Base-by-base conservation (phyloP, 768 basidiomycete genomes). In the Pleurotus platypus region DNA sequence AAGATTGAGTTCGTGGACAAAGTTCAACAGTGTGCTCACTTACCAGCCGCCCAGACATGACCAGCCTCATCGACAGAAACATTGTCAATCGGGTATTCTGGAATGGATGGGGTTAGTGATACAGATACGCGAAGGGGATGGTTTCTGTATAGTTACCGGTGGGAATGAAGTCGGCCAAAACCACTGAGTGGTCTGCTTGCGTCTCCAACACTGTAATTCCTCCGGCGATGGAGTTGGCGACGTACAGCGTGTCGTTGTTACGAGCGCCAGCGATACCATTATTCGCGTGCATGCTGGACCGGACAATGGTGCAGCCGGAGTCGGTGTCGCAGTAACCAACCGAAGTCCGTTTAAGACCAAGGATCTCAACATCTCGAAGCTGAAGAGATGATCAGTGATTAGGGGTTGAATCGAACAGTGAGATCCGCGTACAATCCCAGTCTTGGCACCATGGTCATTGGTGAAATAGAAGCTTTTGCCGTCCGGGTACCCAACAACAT, bases 391-490 rank as follows among this genome's bases (percentile, higher is more conserved):
- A 22, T 12, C 50, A 16, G 18, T 30, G 39, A 55, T 27, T 5
- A 26, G 6, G 58, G 18, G 39, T 5, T 1, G 16, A 16, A 38
- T 43, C 22, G 22, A 7, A 9, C 9, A 9, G 22, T 45, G 7
- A 16, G 39, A 35, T 46, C 43, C 27, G 68, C 84, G 49, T 64
- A 88, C 87, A 51, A 74, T 60, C 49, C 84, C 79, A 16, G 75
- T 68, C 71, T 87, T 89, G 40, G 64, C 64, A 16, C 74, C 72
- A 59, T 84, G 76, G 58, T 89, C 86, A 62, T 91, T 92, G 27
- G 88, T 87, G 64, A 90, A 81, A 66, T 82, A 83, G 57, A 90
- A 83, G 39, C 79, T 81, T 58, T 78, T 72, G 24, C 86, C 86
- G 60, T 89, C 84, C 2, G 80, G 65, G 27, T 75, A 78, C 26